Conservation (phyloP, 2,329 filamentous ascomycete genomes). For the Cladosporium phlei region DNA sequence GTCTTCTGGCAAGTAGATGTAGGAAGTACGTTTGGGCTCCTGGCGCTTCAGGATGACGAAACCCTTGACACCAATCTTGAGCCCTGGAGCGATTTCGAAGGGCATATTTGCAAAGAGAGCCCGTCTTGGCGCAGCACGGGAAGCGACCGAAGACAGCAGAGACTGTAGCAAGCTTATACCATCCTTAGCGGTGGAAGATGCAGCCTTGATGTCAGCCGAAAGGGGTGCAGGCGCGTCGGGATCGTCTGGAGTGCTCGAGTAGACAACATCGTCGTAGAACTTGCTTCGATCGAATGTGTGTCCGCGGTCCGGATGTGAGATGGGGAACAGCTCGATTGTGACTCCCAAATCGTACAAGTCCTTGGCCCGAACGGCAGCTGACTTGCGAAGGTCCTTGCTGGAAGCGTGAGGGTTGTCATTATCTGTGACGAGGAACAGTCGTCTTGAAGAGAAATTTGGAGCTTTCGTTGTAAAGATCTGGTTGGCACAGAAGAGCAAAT, state of each 20-base stretch:
- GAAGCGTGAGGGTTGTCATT: slow-evolving; percentile 77
- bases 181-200: slow-evolving; percentile 62
- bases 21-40: slow-evolving; percentile 73
- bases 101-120: slow-evolving; percentile 82
- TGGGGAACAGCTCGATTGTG: slow-evolving; percentile 86
- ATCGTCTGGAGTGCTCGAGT: slow-evolving; percentile 65
- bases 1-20: slow-evolving; percentile 67
- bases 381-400: slow-evolving; percentile 67
- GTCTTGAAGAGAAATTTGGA: slow-evolving; percentile 84
- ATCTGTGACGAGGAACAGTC: slow-evolving; percentile 94
- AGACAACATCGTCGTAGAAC: slow-evolving; percentile 96
- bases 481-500: slow-evolving; percentile 89
- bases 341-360: slow-evolving; percentile 93
- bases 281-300: slow-evolving; percentile 73
- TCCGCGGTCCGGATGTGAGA: slow-evolving; percentile 57
- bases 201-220: slow-evolving; percentile 48
- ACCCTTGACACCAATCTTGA: slow-evolving; percentile 87
- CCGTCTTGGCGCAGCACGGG: slow-evolving; percentile 79
- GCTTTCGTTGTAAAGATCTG: slow-evolving; percentile 95
- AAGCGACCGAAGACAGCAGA: slow-evolving; percentile 82
- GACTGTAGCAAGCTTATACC: slow-evolving; percentile 75
- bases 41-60: slow-evolving; percentile 87
- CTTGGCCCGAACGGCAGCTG: slow-evolving; percentile 81
- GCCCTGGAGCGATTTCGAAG: slow-evolving; percentile 76
- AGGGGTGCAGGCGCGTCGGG: slow-evolving; percentile 61